A percentile compares a stretch with the other conserved stretches of the same genome.
Conservation (phyloP, 1,284 basidiomycete species). For the Vanrija sp. region DNA sequence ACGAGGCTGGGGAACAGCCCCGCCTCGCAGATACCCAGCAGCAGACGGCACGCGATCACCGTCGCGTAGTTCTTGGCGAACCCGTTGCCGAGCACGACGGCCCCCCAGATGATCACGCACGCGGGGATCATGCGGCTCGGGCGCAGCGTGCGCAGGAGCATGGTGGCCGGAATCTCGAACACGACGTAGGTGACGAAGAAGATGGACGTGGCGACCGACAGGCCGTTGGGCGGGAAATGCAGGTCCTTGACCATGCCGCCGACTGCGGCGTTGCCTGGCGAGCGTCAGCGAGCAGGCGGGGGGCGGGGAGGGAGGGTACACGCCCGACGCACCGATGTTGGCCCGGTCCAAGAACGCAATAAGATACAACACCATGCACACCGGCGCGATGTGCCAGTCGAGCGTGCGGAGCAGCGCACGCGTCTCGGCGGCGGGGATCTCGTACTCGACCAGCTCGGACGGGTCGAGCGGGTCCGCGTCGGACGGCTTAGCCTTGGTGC, state of each 20-base stretch:
- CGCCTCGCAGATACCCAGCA: conserved; percentile 32
- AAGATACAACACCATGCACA: conserved; percentile 2
- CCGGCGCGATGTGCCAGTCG: conserved; percentile 10
- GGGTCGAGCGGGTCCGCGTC: conserved; percentile 3
- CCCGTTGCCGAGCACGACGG: conserved; percentile 25
- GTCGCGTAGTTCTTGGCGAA: conserved; percentile 17
- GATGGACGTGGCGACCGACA: conserved; percentile 10
- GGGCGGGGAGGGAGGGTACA: too few relatives aligned
- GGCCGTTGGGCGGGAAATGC: conserved; percentile 2
- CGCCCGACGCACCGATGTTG: conserved; percentile 7
- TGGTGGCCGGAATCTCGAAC: conserved; percentile 32
- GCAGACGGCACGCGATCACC: conserved; percentile 20
- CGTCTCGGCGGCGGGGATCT: neutral
- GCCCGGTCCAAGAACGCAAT: conserved; percentile 3
- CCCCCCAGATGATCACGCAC: conserved; percentile 19
- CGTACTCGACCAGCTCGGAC: neutral
- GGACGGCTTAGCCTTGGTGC: neutral
- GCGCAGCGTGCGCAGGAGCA: conserved; percentile 26
- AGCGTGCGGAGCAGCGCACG: conserved; percentile 3
- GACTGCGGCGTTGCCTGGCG: conserved; percentile 8
- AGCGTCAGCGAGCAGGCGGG: neutral
- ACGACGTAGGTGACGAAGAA: conserved; percentile 32
- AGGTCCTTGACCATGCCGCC: conserved; percentile 8
- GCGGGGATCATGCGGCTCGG: conserved; percentile 15
- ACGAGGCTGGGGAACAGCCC: conserved; percentile 27